Evolutionary conservation across 2,329 filamentous ascomycete species (phyloP), one percentile per base, ranked within the genome.

Genomic region (Colletotrichum theobromicola): DNA sequence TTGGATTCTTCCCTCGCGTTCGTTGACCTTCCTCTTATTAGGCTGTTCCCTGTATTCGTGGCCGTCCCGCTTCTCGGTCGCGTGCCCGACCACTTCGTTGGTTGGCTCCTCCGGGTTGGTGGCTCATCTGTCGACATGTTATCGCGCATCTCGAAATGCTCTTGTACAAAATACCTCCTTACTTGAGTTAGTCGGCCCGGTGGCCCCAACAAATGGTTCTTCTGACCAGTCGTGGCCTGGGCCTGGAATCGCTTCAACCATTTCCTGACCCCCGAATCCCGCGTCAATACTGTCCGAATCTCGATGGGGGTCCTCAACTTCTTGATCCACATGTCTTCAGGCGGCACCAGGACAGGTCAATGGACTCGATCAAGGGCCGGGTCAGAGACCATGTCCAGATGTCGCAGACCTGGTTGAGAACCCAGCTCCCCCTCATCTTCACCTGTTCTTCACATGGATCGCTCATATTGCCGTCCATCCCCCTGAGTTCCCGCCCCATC

Each of bases 141-240:
- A 67, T 74, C 68, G 57, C 67, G 58, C 61, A 55, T 61, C 46
- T 58, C 53, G 10, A 50, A 50, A 21, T 50, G 24, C 42, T 13
- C n/a, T 4, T 50, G 42, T 50, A 21, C n/a, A 71, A 34, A 35
- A 50, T 21, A 72, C 72, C 68, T 74, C 62, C 72, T 72, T 50
- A 57, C 62, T 67, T 68, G 34, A 72, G 72, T 63, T 67, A 63
- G 62, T 57, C 72, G 72, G 53, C 61, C 67, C 61, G 37, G 30
- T n/a, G 7, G 30, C 50, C 37, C 50, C 21, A 21, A 55, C 28
- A 30, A 60, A 60, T 30, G n/a, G 26, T 32, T 26, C n/a, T 57
- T n/a, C n/a, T 21, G n/a, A 21, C 65, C 65, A 32, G 24, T n/a
- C 61, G 30, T n/a, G 65, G 32, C n/a, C 13, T 9, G n/a, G n/a